Percentiles rank a stretch among this genome's conserved stretches.
Conservation (phyloP, 495 filamentous ascomycete species). For the Penicillium salamii region DNA sequence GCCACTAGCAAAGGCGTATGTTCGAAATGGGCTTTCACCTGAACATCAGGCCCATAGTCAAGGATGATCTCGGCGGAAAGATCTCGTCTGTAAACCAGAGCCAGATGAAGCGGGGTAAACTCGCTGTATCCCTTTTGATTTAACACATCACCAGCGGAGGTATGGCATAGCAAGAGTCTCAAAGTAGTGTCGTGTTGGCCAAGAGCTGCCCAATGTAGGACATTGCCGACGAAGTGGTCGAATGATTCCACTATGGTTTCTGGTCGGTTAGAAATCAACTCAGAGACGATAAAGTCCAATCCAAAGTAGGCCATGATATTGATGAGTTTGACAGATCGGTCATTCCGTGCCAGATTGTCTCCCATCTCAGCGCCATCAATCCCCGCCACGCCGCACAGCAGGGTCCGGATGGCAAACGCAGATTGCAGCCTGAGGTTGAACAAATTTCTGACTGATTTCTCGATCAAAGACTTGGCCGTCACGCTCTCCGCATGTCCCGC, state of each 20-base stretch:
- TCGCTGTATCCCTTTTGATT: not conserved
- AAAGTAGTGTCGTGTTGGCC: not conserved
- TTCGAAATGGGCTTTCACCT: not conserved
- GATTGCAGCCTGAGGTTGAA: constrained; percentile 4
- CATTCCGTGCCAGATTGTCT: not conserved
- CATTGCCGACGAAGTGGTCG: constrained; percentile 2
- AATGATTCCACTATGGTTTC: not conserved
- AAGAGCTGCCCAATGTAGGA: constrained; percentile 2
- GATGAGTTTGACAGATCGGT: constrained; percentile 1
- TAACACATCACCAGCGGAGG: not conserved
- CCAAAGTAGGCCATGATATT: constrained; percentile 1
- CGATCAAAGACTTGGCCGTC: not conserved
- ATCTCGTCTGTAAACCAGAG: not conserved
- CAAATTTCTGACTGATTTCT: not conserved
- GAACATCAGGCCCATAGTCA: constrained; percentile 1
- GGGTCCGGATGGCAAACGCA: not conserved
- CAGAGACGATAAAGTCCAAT: not conserved
- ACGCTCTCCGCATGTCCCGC: not conserved
- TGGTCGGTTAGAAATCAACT: not conserved
- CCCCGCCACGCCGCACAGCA: not conserved
- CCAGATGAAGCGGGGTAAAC: not conserved
- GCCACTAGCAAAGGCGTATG: not conserved
- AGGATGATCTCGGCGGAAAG: not conserved
- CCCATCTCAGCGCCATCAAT: constrained; percentile 1
- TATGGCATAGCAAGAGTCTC: not conserved